Evolutionary conservation across 2,329 filamentous ascomycete species (phyloP).

Genomic region (Dactylellina drechsleri): DNA sequence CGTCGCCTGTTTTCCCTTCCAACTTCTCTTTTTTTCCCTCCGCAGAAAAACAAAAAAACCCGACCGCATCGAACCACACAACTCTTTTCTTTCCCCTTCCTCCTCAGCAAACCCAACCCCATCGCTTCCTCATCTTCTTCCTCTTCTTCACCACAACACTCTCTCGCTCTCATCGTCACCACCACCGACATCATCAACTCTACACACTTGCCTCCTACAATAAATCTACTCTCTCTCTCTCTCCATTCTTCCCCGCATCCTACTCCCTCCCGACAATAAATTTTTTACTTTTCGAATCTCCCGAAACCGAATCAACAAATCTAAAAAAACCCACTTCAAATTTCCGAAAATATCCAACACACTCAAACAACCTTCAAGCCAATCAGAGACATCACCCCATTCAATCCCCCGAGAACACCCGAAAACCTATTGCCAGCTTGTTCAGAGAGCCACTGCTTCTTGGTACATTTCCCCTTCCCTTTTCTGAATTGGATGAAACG

Average conservation of each 20-base stretch:
- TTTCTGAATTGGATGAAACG: neutral
- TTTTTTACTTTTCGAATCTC: neutral
- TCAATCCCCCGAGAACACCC: slow-evolving; percentile 20
- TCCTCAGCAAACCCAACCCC: neutral
- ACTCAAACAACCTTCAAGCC: slow-evolving; percentile 4
- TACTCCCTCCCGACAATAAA: slow-evolving; percentile 7
- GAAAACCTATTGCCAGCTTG: slow-evolving; percentile 11
- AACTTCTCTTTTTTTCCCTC: neutral
- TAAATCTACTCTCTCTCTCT: neutral
- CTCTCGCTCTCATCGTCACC: neutral
- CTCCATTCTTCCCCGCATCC: neutral
- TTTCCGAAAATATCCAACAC: slow-evolving; percentile 12
- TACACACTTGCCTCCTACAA: neutral
- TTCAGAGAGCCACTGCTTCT: neutral
- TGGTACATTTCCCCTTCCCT: slow-evolving; percentile 34
- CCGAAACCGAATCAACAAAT: neutral
- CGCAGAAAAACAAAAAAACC: too few species aligned
- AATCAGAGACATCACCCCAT: slow-evolving; percentile 14
- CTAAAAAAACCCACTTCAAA: neutral
- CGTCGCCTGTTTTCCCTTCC: too few species aligned
- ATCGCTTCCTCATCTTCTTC: slow-evolving; percentile 9
- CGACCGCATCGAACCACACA: neutral
- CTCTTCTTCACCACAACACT: neutral
- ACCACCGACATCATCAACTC: neutral
- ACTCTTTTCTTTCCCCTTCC: neutral